Base-by-base conservation (phyloP, 106 monocot species). In the Narthecium ossifragum region DNA sequence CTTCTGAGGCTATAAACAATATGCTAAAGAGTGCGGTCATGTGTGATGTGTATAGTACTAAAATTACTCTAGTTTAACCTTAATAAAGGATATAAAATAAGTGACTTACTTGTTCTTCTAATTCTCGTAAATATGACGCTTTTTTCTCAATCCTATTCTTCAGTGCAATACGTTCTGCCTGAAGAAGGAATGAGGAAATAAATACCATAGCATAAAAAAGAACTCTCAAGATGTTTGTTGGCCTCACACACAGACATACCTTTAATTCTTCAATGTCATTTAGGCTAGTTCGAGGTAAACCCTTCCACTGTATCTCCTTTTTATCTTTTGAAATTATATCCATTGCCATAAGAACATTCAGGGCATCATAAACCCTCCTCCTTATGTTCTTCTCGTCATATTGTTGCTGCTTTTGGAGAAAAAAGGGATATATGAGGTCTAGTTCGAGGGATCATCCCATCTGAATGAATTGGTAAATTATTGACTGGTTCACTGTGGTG, bases 371-470 rank as follows among this genome's bases (percentile, higher is more conserved):
- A 11, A 93, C 92, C 57, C 92, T 84, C 52, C 92, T 55, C 5
- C 92, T 54, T 78, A 93, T 93, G 68, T 93, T 93, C 65, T 93
- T 93, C 63, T 93, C 92, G 57, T 93, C 92, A 64, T 93, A 84
- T 51, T 93, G 92, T 76, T 88, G 88, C 88, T 93, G 85, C 57
- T 56, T 11, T 57, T 27, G 1, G 57, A 51, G 40, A 40, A 66
- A 62, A 67, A n/a, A n/a, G n/a, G n/a, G n/a, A n/a, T n/a, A n/a
- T n/a, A n/a, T n/a, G n/a, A n/a, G n/a, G n/a, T n/a, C n/a, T n/a
- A n/a, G n/a, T n/a, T n/a, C n/a, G n/a, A n/a, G n/a, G n/a, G n/a
- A n/a, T n/a, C n/a, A n/a, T n/a, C n/a, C n/a, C n/a, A n/a, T n/a
- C n/a, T n/a, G n/a, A n/a, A n/a, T n/a, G n/a, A n/a, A n/a, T n/a